Percentiles rank a stretch among this genome's conserved stretches.
Evolutionary conservation across 352 stramenopile species (phyloP).

Genomic region (Phytophthora pini): DNA sequence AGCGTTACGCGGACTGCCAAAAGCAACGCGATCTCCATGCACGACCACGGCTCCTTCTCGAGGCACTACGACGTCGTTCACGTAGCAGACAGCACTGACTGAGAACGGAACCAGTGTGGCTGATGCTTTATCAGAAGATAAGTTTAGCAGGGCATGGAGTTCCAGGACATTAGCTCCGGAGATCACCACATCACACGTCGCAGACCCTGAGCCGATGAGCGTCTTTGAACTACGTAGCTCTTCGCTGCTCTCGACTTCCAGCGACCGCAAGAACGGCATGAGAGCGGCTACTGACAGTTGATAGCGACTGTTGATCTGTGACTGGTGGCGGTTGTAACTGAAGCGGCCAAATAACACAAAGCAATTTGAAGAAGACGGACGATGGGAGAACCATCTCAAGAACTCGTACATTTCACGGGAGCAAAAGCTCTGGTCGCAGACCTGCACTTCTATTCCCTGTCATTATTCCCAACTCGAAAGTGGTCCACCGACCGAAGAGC

Average conservation of each 20-base stretch:
- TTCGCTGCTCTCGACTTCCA: conserved; percentile 15
- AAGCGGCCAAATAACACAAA: neutral
- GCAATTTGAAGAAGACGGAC: conserved; percentile 7
- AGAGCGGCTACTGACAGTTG: neutral
- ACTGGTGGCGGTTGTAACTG: conserved; percentile 7
- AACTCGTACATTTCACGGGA: conserved; percentile 37
- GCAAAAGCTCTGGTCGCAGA: conserved; percentile 35
- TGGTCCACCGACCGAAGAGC: conserved; percentile 13
- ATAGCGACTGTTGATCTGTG: conserved; percentile 27
- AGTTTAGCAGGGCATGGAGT: conserved; percentile 62
- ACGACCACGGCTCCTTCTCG: conserved; percentile 51
- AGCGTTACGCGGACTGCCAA: conserved; percentile 46
- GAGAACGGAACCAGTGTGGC: conserved; percentile 68
- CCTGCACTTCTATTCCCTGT: conserved; percentile 51
- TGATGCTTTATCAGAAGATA: conserved; percentile 41
- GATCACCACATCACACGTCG: conserved; percentile 72
- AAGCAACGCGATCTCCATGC: conserved; percentile 67
- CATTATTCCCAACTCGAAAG: conserved; percentile 61
- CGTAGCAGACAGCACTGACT: conserved; percentile 47
- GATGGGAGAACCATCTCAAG: conserved; percentile 12
- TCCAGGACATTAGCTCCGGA: conserved; percentile 47
- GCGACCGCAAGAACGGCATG: conserved; percentile 58
- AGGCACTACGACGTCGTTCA: conserved; percentile 56
- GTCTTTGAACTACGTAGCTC: conserved; percentile 71
- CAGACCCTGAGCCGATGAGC: conserved; percentile 50